These are phyloP conservation scores for Ustilaginoidea virens DNA, from an alignment of 2,329 filamentous ascomycete genomes.

Conservation along the genomic window DNA sequence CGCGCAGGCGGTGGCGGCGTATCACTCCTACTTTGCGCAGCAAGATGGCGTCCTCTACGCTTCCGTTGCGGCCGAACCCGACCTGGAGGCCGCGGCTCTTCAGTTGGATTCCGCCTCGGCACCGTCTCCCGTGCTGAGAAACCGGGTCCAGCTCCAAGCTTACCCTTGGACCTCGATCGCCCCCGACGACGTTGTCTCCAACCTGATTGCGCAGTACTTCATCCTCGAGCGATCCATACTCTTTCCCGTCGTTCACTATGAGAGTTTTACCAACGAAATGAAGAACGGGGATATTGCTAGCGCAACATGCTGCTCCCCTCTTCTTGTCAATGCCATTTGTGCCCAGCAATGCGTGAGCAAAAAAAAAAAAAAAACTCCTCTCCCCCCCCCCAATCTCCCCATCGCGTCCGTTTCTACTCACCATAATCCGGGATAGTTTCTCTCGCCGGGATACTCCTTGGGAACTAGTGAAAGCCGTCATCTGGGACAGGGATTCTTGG, in stretches of 20 bases:
- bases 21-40: background rate
- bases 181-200: background rate
- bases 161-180: background rate
- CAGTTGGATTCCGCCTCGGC: background rate
- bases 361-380: background rate
- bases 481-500: background rate
- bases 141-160: background rate
- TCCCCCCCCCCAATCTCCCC: too few relatives aligned
- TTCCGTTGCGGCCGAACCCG: background rate
- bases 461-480: background rate
- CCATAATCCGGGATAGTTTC: too few relatives aligned
- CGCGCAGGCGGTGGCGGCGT: background rate
- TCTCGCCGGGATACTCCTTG: background rate
- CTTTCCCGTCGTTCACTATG: background rate
- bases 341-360: background rate
- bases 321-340: background rate
- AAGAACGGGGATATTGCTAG: constrained; percentile 3
- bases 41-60: background rate
- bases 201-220: constrained; percentile 1
- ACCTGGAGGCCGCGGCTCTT: background rate
- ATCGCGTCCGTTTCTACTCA: too few relatives aligned
- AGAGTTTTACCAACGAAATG: background rate
- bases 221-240: background rate
- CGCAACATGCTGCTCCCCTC: background rate
- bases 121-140: background rate